Base-by-base conservation (phyloP, 768 basidiomycete species). In the Leccinum sublutescens region DNA sequence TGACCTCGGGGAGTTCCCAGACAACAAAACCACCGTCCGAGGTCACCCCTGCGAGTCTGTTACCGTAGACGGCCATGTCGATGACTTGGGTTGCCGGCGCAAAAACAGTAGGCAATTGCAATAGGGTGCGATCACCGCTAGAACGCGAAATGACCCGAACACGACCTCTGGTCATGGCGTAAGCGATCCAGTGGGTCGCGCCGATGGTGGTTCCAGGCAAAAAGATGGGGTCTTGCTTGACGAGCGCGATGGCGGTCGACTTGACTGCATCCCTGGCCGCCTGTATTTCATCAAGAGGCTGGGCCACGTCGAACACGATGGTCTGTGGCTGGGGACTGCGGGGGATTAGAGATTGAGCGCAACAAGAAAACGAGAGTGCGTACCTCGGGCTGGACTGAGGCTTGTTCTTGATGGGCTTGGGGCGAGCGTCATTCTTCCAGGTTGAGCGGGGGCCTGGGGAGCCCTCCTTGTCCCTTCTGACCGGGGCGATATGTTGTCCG, bases 111-210 rank as follows among this genome's bases (percentile, higher is more conserved):
- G 85, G 87, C 49, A 93, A 78, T 67, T 92, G 89, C n/a, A 94
- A 80, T 2, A 94, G 76, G 7, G 92, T 93, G 54, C 92, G 86
- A 72, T 93, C 91, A 38, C 92, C 92, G 64, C 91, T 93, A 23
- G 91, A 90, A 54, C 92, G 83, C 21, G 91, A 93, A 60, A 93
- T 94, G 54, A 94, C 88, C 48, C 92, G 88, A 53, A 94, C 88
- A 60, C 92, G 91, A 85, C 88, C 90, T 77, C 88, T 85, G 5
- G 89, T 93, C 92, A 94, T 94, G 25, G 91, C 92, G 67, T 94
- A 93, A 15, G 92, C 92, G 59, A 94, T 92, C 90, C 92, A 94
- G 68, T 91, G 89, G 5, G 92, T 93, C 14, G 92, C 92, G 10
- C 92, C 92, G 56, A 94, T 93, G 33, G 92, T 94, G 12, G 89